These are phyloP conservation scores for Isoetes engelmannii DNA, from an alignment of 83 land plant genomes.

Conservation along the genomic window DNA sequence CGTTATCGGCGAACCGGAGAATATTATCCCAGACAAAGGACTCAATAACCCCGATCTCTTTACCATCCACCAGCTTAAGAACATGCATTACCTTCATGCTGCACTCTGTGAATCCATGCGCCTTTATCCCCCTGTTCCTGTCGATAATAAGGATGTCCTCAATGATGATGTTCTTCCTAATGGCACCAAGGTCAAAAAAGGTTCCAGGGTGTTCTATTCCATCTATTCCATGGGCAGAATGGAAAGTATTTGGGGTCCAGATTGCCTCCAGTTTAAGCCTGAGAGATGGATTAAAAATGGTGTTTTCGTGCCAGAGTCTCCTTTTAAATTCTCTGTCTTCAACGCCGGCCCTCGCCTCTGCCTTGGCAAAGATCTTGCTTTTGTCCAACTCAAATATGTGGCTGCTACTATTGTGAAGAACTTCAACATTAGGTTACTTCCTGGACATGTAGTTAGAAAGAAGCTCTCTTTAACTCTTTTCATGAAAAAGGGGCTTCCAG, in stretches of 20 bases:
- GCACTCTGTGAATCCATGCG: no score
- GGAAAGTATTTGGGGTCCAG: constrained; percentile 8
- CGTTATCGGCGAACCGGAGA: not conserved
- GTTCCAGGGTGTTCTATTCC: constrained; percentile 5
- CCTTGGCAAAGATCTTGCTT: constrained; percentile 38
- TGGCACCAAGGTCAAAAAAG: constrained; percentile 27
- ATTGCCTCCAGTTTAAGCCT: constrained; percentile 1
- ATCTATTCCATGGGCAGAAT: constrained; percentile 11
- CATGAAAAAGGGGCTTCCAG: constrained; percentile 42
- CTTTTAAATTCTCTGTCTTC: constrained; percentile 21
- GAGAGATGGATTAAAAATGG: constrained; percentile 15
- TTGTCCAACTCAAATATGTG: constrained; percentile 33
- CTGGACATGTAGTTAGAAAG: constrained; percentile 17
- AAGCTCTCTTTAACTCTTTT: constrained; percentile 57
- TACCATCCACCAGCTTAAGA: not conserved
- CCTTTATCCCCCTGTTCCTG: no score
- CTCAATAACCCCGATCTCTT: not conserved
- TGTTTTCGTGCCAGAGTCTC: constrained; percentile 13
- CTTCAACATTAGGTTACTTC: constrained; percentile 18
- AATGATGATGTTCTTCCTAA: constrained; percentile 28
- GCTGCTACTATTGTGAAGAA: constrained; percentile 23
- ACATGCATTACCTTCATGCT: no score
- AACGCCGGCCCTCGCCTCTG: constrained; percentile 36
- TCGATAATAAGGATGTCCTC: constrained; percentile 20
- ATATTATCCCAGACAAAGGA: not conserved